Conservation (phyloP, 2,329 filamentous ascomycete species). For the Tolypocladium tundrense region DNA sequence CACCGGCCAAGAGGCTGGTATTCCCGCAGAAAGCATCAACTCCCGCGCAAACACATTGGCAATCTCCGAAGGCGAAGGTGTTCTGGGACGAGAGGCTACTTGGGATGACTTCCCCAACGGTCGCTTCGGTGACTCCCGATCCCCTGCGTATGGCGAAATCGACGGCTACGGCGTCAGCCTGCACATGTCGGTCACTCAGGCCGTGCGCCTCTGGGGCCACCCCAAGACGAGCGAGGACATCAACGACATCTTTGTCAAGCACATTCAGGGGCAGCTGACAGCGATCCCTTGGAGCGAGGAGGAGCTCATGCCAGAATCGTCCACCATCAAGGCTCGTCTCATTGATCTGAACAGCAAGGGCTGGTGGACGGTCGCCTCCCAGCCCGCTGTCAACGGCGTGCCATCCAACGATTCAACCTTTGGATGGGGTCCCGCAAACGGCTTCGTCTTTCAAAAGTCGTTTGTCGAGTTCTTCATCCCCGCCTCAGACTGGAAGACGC, state of each 20-base stretch:
- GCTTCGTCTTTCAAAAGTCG: constrained; percentile 96
- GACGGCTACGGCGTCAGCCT: constrained; percentile 97
- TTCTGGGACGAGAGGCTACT: constrained; percentile 83
- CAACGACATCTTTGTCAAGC: constrained; percentile 66
- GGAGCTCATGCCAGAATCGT: constrained; percentile 72
- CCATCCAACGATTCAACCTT: constrained; percentile 68
- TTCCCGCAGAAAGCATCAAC: constrained; percentile 65
- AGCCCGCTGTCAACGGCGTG: constrained; percentile 84
- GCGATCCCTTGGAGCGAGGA: constrained; percentile 94
- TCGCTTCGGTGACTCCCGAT: constrained; percentile 86
- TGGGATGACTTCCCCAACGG: constrained; percentile 99
- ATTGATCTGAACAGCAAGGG: constrained; percentile 67
- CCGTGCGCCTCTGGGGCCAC: constrained; percentile 74
- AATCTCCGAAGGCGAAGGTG: constrained; percentile 87
- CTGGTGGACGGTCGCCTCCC: constrained; percentile 95
- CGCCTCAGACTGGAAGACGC: constrained; percentile 54
- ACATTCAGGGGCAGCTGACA: constrained; percentile 67
- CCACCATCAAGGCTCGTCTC: constrained; percentile 67
- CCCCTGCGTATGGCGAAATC: constrained; percentile 90
- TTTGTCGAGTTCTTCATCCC: constrained; percentile 96
- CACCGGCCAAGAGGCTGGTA: constrained; percentile 63
- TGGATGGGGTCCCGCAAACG: constrained; percentile 86
- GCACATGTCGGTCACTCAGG: constrained; percentile 78
- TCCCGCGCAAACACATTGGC: constrained; percentile 76
- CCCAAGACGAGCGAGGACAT: constrained; percentile 64